phyloP scores from a whole-genome alignment of 768 basidiomycete genomes.

The Leccinum subtestaceum region DNA sequence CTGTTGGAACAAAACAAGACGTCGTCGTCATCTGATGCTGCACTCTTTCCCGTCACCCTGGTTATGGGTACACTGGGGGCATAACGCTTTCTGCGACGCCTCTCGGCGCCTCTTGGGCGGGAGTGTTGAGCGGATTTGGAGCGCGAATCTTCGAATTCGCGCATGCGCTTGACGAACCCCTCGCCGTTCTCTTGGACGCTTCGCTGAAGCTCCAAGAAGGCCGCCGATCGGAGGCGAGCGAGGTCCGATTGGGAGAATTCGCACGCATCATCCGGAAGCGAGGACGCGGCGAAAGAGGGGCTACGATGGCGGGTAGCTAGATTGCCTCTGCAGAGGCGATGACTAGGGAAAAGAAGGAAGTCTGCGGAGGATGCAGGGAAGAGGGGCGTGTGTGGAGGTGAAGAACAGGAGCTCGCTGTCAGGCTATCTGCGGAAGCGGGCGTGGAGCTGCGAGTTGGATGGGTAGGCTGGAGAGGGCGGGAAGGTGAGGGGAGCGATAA shows the following conservation, averaged over 20 bases:
- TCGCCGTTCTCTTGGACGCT: conserved; percentile 65
- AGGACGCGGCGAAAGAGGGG: conserved; percentile 23
- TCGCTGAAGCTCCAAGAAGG: conserved; percentile 63
- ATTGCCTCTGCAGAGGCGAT: conserved; percentile 9
- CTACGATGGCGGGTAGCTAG: conserved; percentile 11
- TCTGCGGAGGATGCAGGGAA: conserved; percentile 51
- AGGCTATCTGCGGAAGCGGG: conserved; percentile 30
- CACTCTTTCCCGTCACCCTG: conserved; percentile 18
- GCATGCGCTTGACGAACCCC: conserved; percentile 68
- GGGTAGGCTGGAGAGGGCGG: conserved; percentile 12
- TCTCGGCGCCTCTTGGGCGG: conserved; percentile 39
- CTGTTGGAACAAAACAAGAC: conserved; percentile 49
- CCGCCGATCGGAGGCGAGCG: conserved; percentile 52
- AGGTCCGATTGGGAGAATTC: conserved; percentile 33
- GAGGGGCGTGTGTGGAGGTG: conserved; percentile 32
- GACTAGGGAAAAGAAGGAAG: conserved; percentile 43
- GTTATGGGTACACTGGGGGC: conserved; percentile 23
- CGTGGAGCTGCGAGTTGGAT: conserved; percentile 29
- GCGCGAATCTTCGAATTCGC: conserved; percentile 60
- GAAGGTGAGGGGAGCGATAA: conserved; percentile 6
- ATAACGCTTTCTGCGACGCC: conserved; percentile 42
- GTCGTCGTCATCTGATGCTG: conserved; percentile 41
- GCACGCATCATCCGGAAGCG: conserved; percentile 20
- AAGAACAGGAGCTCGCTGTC: conserved; percentile 23
- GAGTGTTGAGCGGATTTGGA: conserved; percentile 39